Conservation (phyloP, 768 basidiomycete species). For the Heimioporus sp. region DNA sequence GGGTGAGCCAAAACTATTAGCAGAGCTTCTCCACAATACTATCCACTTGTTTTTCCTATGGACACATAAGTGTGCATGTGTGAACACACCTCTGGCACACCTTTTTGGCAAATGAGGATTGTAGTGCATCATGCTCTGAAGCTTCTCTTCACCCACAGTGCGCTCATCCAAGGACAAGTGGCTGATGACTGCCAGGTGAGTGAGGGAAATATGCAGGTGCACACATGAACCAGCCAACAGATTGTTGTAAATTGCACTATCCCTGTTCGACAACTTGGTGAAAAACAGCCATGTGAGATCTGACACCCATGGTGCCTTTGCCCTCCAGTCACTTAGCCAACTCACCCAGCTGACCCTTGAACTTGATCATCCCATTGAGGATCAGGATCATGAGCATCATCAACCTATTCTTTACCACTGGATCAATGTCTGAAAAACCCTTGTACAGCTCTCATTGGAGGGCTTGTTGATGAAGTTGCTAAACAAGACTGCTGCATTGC, state of each 20-base stretch:
- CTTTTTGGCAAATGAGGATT: constrained; percentile 97
- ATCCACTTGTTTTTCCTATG: constrained; percentile 99
- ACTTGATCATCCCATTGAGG: constrained; percentile 99
- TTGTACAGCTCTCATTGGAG: constrained; percentile 92
- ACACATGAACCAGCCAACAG: constrained; percentile 77
- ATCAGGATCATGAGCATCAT: constrained; percentile 98
- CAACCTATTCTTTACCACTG: constrained; percentile 96
- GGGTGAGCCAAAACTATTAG: constrained; percentile 86
- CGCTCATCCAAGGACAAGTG: constrained; percentile 89
- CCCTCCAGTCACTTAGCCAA: constrained; percentile 99
- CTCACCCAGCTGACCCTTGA: constrained; percentile 98
- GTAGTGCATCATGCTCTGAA: constrained; percentile 90
- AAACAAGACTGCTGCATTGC: constrained; percentile 98
- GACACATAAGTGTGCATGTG: too few relatives aligned
- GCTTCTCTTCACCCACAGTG: constrained; percentile 87
- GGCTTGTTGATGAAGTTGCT: constrained; percentile 97
- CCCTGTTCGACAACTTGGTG: constrained; percentile 92
- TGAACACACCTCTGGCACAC: constrained; percentile 32
- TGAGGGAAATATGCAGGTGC: background rate
- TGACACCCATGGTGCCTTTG: constrained; percentile 76
- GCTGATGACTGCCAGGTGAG: constrained; percentile 78
- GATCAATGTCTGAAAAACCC: constrained; percentile 82
- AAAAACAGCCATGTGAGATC: constrained; percentile 99
- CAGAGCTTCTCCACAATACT: constrained; percentile 97
- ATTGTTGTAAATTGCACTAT: constrained; percentile 99